Percentiles rank a stretch among this genome's conserved stretches.
Evolutionary conservation across 2,329 filamentous ascomycete species (phyloP).

Genomic region (Hymenoscyphus linearis): DNA sequence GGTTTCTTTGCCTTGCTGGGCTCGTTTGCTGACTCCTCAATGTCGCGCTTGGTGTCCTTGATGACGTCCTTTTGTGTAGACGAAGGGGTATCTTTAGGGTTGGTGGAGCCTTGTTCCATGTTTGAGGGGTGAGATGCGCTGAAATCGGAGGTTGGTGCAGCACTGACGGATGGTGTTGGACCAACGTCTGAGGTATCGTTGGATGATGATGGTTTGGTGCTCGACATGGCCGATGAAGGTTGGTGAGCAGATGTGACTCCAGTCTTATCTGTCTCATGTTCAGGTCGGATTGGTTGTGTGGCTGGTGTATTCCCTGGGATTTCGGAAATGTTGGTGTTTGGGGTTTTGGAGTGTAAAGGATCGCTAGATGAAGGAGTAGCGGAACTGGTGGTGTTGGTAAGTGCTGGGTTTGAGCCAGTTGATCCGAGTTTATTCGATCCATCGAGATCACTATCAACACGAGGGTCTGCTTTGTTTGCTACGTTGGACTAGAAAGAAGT

Average conservation of each 20-base stretch:
- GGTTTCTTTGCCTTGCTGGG: not conserved
- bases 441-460: conserved; percentile 43
- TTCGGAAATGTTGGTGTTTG: not conserved
- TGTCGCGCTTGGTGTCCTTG: conserved; percentile 15
- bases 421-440: not conserved
- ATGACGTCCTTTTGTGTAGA: conserved; percentile 5
- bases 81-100: conserved; percentile 28
- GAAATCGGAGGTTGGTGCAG: not conserved
- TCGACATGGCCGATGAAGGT: conserved; percentile 12
- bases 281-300: conserved; percentile 12
- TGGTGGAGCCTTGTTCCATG: conserved; percentile 35
- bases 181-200: conserved; percentile 11
- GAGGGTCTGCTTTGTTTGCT: conserved; percentile 45
- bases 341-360: not conserved
- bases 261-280: conserved; percentile 12
- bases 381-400: not conserved
- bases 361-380: not conserved
- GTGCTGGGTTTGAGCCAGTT: not conserved
- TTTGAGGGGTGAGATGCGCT: conserved; percentile 13
- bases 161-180: conserved; percentile 21
- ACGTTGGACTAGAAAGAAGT: conserved; percentile 10
- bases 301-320: conserved; percentile 10
- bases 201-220: conserved; percentile 6
- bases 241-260: conserved; percentile 7
- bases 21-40: conserved; percentile 5